Evolutionary conservation across 441 rosid genomes (phyloP).

Genomic region (Metrosideros polymorpha): DNA sequence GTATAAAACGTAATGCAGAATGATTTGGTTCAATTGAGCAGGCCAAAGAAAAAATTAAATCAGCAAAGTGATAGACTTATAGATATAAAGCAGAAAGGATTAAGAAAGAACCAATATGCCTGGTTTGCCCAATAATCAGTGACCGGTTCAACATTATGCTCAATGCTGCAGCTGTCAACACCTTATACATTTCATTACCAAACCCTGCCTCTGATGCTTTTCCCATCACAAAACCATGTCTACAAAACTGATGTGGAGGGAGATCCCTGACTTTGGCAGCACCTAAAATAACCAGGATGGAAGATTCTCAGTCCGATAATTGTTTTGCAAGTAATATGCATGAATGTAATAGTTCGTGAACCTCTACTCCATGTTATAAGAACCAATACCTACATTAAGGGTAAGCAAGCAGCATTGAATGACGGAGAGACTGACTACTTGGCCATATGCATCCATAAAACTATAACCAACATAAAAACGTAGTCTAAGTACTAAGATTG

Average conservation of each 20-base stretch:
- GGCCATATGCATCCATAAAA: background rate
- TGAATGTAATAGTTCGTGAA: background rate
- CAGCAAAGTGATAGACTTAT: background rate
- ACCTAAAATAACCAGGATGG: constrained; percentile 30
- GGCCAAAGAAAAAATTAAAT: background rate
- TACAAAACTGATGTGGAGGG: constrained; percentile 70
- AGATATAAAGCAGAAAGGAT: constrained; percentile 44
- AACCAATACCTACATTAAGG: background rate
- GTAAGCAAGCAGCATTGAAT: background rate
- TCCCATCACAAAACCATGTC: constrained; percentile 74
- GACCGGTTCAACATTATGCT: constrained; percentile 90
- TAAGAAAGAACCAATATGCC: constrained; percentile 98
- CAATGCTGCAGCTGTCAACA: constrained; percentile 75
- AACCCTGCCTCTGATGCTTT: constrained; percentile 97
- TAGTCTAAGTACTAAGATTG: background rate
- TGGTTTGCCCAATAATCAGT: constrained; percentile 94
- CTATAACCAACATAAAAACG: background rate
- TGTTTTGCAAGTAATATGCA: background rate
- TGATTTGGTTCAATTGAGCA: background rate
- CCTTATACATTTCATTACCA: constrained; percentile 97
- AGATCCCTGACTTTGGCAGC: constrained; percentile 56
- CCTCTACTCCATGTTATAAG: background rate
- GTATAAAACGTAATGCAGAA: background rate
- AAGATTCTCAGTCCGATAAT: background rate
- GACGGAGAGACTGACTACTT: background rate